phyloP scores from a whole-genome alignment of 768 basidiomycete genomes.

The Dioszegia aurantiaca region DNA sequence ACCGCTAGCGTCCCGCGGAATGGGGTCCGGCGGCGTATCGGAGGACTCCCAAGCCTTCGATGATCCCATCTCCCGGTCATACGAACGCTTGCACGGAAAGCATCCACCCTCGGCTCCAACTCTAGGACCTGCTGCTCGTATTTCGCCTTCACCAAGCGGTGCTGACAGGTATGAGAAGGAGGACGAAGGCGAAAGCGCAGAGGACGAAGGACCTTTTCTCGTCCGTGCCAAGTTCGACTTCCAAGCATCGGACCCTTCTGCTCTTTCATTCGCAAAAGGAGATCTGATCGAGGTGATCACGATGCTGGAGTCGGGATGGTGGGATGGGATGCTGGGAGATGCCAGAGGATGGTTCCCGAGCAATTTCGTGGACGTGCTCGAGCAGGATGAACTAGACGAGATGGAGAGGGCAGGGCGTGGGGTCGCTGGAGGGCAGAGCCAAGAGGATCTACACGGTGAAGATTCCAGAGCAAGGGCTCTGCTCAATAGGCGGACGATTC shows the following conservation, averaged over 20 bases:
- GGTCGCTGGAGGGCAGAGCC: conserved; percentile 43
- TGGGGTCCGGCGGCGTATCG: too few relatives aligned
- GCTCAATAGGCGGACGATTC: conserved; percentile 36
- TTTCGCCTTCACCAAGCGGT: too few relatives aligned
- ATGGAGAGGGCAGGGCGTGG: conserved; percentile 4
- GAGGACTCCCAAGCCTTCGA: too few relatives aligned
- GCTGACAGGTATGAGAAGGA: not conserved
- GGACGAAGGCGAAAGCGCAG: not conserved
- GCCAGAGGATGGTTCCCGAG: conserved; percentile 87
- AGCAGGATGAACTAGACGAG: conserved; percentile 51
- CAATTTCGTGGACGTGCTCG: conserved; percentile 81
- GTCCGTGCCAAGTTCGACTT: conserved; percentile 85
- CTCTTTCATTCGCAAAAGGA: conserved; percentile 78
- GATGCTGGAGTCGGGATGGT: conserved; percentile 91
- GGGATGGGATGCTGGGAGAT: conserved; percentile 88
- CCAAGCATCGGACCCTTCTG: conserved; percentile 77
- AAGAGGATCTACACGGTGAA: conserved; percentile 66
- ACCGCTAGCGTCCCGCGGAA: too few relatives aligned
- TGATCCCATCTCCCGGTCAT: not conserved
- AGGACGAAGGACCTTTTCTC: conserved; percentile 47
- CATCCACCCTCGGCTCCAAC: too few relatives aligned
- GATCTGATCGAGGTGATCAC: conserved; percentile 93
- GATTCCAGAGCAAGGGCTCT: conserved; percentile 46
- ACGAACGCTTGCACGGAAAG: not conserved
- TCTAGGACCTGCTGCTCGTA: too few relatives aligned